Evolutionary conservation across 441 rosid genomes (phyloP).

Genomic region (Erysimum pusillum): DNA sequence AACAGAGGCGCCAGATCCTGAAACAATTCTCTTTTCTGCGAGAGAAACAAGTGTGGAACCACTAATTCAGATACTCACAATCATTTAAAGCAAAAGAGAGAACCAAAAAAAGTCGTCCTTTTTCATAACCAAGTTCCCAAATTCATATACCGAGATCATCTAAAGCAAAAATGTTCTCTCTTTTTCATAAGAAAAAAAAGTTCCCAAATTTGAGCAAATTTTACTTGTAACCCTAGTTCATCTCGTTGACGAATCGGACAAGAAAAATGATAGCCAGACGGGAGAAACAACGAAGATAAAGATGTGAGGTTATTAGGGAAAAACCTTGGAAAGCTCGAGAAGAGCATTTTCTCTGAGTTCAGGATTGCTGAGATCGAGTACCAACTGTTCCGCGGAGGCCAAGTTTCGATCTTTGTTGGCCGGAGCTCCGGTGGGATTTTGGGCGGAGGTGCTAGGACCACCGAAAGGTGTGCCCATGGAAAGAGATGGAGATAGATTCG

Average conservation of each 20-base stretch:
- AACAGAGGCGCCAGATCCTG: conserved; percentile 90
- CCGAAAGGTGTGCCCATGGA: conserved; percentile 55
- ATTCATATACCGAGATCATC: not conserved
- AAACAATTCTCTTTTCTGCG: conserved; percentile 86
- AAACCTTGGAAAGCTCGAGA: conserved; percentile 93
- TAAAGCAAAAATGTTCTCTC: not conserved
- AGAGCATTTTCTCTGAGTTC: conserved; percentile 98
- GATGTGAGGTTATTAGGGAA: not conserved
- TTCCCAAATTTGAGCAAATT: not conserved
- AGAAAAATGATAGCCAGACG: not conserved
- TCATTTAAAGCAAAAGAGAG: not conserved
- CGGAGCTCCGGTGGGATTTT: conserved; percentile 56
- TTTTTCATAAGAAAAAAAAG: not conserved
- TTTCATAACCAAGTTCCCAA: not conserved
- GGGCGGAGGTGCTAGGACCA: conserved; percentile 55
- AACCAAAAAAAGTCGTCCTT: not conserved
- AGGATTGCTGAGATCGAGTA: conserved; percentile 96
- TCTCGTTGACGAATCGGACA: conserved; percentile 23
- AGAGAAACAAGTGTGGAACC: conserved; percentile 40
- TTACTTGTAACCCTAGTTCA: conserved; percentile 11
- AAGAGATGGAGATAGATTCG: conserved; percentile 52
- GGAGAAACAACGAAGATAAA: not conserved
- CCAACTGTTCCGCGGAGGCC: conserved; percentile 96
- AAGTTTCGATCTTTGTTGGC: conserved; percentile 86
- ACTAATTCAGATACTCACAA: conserved; percentile 7